phyloP scores from a whole-genome alignment of 2,329 filamentous ascomycete species.

The Epichloe brachyelytri region DNA sequence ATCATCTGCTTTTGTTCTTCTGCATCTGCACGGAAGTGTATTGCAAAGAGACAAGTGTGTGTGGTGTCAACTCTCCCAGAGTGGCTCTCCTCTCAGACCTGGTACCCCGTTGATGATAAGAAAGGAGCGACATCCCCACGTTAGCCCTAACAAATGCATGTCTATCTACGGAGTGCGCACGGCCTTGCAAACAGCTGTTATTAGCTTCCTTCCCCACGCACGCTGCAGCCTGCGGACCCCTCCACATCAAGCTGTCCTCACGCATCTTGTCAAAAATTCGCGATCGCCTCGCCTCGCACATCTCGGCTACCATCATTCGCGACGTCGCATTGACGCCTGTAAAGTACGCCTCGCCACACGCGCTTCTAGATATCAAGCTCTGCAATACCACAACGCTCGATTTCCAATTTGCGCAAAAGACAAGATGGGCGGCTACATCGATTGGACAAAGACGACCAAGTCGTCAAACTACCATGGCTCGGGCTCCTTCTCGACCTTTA shows the following conservation, averaged over 20 bases:
- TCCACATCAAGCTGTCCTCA: neutral
- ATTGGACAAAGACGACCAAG: conserved; percentile 44
- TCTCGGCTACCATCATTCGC: neutral
- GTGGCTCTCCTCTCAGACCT: too few relatives aligned
- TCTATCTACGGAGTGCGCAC: neutral
- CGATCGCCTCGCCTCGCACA: neutral
- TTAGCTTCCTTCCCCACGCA: too few relatives aligned
- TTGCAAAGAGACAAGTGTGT: too few relatives aligned
- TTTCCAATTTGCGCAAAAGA: neutral
- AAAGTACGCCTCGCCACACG: neutral
- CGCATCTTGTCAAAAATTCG: neutral
- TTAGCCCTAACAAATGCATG: too few relatives aligned
- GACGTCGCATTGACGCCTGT: neutral
- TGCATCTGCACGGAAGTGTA: too few relatives aligned
- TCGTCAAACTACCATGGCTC: conserved; percentile 46
- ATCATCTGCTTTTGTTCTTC: too few relatives aligned
- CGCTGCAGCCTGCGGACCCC: neutral
- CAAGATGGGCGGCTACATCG: conserved; percentile 28
- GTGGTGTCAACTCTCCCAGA: too few relatives aligned
- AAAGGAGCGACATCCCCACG: too few relatives aligned
- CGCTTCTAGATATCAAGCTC: neutral
- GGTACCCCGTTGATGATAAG: too few relatives aligned
- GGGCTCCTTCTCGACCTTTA: conserved; percentile 82
- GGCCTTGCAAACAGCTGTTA: neutral
- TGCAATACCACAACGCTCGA: too few relatives aligned